Base-by-base conservation (phyloP, 345 rosid species). In the Aquilaria sinensis region DNA sequence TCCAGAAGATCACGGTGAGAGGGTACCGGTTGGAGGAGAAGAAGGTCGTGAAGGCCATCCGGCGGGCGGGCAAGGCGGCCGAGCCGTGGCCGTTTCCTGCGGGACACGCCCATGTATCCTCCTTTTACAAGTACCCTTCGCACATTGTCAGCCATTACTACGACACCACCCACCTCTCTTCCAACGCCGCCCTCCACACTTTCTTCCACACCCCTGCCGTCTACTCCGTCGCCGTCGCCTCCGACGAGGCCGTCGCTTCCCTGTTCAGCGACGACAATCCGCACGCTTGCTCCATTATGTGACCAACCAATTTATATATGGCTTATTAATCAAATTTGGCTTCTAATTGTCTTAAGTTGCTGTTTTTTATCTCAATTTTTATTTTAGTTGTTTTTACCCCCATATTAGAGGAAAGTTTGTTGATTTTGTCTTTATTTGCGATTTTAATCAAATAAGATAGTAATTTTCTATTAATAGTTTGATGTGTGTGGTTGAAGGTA, bases 71-170 rank as follows among this genome's bases (percentile, higher is more conserved):
- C 65, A 93, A 93, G 66, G 87, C 92, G 10, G 97, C 88, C 7
- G 98, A 86, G 80, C 80, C 75, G n/a, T 93, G 97, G 98, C 98
- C 97, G 23, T 89, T 87, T 70, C 94, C 90, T 0, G 92, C 90
- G 1, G 85, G 87, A 6, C 60, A 84, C 66, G 76, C 87, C 60
- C 90, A 93, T 53, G 83, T 73, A 53, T 72, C 96, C 1, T 90
- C 98, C 2, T 90, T 93, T 67, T 93, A 90, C 64, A 89, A 84
- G 69, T 90, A 89, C 55, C 97, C 98, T 15, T 72, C 82, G 58
- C 58, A 87, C 66, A 72, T 88, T 29, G 82, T 85, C 66, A 83
- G 82, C 85, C 96, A 88, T 67, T 92, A 92, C 78, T 86, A 82
- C 33, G 87, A 84, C 68, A 69, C 80, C 1, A 70, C 79, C 68